Conservation (phyloP, 1,139 yeast species). For the Taiozyma sp. region DNA sequence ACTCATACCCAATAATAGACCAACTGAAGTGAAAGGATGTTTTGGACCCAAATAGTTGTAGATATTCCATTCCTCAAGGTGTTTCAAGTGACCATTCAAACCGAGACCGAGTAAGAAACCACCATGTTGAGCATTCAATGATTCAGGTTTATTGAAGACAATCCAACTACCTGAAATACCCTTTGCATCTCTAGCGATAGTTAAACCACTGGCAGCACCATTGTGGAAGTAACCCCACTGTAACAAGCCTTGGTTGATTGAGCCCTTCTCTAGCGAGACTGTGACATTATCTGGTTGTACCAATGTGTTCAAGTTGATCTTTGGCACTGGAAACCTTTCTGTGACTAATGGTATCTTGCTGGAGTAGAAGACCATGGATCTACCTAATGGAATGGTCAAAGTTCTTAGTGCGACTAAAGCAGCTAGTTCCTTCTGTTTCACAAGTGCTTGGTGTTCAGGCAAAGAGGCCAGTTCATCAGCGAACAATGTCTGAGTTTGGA, state of each 20-base stretch:
- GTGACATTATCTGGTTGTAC: slow-evolving; percentile 66
- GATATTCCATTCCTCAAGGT: slow-evolving; percentile 93
- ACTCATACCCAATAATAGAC: slow-evolving; percentile 85
- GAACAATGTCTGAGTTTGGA: slow-evolving; percentile 52
- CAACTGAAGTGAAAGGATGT: slow-evolving; percentile 79
- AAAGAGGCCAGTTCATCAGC: slow-evolving; percentile 13
- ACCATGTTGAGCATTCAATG: slow-evolving; percentile 76
- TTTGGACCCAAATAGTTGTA: slow-evolving; percentile 92
- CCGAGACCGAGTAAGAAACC: slow-evolving; percentile 94
- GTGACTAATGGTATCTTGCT: slow-evolving; percentile 77
- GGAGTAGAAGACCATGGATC: slow-evolving; percentile 67
- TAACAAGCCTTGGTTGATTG: slow-evolving; percentile 42
- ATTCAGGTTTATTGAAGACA: slow-evolving; percentile 72
- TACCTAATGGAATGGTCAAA: slow-evolving; percentile 69
- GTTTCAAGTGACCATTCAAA: slow-evolving; percentile 78
- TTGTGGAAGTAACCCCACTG: slow-evolving; percentile 92
- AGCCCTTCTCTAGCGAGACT: slow-evolving; percentile 52
- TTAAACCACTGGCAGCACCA: slow-evolving; percentile 85
- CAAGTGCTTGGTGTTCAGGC: slow-evolving; percentile 54
- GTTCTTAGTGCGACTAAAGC: slow-evolving; percentile 62
- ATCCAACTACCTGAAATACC: slow-evolving; percentile 92
- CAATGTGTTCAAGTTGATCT: slow-evolving; percentile 61
- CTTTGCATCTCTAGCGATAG: slow-evolving; percentile 60
- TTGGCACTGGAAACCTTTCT: slow-evolving; percentile 78
- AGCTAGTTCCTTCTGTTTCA: slow-evolving; percentile 59